Evolutionary conservation across 306 rosid species (phyloP).

Genomic region (Heteromeles arbutifolia): DNA sequence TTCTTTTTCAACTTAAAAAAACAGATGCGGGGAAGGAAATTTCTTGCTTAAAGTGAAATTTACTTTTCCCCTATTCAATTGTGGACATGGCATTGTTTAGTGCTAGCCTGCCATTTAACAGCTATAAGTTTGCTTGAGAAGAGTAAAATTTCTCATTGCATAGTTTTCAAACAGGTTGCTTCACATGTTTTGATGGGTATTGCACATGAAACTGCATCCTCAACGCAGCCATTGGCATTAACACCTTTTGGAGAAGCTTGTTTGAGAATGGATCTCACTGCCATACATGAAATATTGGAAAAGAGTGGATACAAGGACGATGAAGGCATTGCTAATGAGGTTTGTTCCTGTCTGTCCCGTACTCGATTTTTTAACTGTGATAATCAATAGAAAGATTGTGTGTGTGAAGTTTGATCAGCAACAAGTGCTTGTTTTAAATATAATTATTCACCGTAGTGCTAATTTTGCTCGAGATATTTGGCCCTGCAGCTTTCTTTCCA

Average conservation of each 20-base stretch:
- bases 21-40: neutral
- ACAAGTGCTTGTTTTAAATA: neutral
- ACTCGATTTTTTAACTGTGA: neutral
- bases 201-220: conserved; percentile 44
- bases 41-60: neutral
- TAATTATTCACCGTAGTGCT: neutral
- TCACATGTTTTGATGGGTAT: conserved; percentile 80
- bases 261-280: conserved; percentile 81
- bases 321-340: conserved; percentile 97
- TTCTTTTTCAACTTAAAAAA: neutral
- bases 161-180: conserved; percentile 57
- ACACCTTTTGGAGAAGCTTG: conserved; percentile 93
- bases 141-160: conserved; percentile 43
- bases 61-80: neutral
- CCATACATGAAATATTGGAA: conserved; percentile 83
- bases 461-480: conserved; percentile 20
- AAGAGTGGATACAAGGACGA: conserved; percentile 94
- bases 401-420: neutral
- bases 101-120: neutral
- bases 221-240: conserved; percentile 54
- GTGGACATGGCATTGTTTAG: neutral
- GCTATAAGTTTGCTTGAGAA: conserved; percentile 12
- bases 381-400: neutral
- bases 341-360: conserved; percentile 6
- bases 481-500: conserved; percentile 90